phyloP scores from a whole-genome alignment of 495 filamentous ascomycete genomes.

The Viridothelium virens region DNA sequence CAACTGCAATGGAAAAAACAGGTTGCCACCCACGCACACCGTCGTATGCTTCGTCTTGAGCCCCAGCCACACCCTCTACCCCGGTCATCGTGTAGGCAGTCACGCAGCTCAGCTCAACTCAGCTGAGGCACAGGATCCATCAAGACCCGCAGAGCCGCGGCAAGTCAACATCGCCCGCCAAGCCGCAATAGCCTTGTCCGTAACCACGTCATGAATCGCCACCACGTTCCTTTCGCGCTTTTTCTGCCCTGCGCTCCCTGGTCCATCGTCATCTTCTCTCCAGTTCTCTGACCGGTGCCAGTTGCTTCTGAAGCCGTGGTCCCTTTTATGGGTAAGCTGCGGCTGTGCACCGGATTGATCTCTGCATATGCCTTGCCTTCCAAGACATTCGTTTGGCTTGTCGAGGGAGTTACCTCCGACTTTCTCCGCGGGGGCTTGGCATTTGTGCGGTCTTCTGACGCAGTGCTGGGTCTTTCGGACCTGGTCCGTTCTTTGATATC shows the following conservation, averaged over 20 bases:
- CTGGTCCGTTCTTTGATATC: slow-evolving; percentile 13
- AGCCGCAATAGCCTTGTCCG: slow-evolving; percentile 29
- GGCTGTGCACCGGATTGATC: slow-evolving; percentile 18
- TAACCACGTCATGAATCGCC: slow-evolving; percentile 31
- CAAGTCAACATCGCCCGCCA: background rate
- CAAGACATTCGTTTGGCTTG: slow-evolving; percentile 11
- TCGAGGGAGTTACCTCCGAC: slow-evolving; percentile 10
- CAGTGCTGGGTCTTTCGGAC: slow-evolving; percentile 14
- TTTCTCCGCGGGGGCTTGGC: slow-evolving; percentile 13
- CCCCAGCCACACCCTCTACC: too few relatives aligned
- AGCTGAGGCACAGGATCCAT: background rate
- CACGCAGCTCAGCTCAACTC: background rate
- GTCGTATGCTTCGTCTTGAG: too few relatives aligned
- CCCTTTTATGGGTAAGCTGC: slow-evolving; percentile 19
- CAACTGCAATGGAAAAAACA: too few relatives aligned
- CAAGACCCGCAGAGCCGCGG: background rate
- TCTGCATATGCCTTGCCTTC: slow-evolving; percentile 27
- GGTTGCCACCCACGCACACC: too few relatives aligned
- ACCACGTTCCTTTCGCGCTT: slow-evolving; percentile 28
- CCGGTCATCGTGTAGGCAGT: too few relatives aligned
- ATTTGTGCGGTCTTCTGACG: slow-evolving; percentile 17
- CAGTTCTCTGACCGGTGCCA: slow-evolving; percentile 15
- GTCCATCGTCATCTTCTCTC: background rate
- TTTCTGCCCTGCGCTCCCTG: slow-evolving; percentile 20
- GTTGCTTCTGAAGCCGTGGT: slow-evolving; percentile 16